A percentile compares a stretch with the other conserved stretches of the same genome.
Conservation (phyloP, 192 early-diverging fungal species). For the Linnemannia schmuckeri region DNA sequence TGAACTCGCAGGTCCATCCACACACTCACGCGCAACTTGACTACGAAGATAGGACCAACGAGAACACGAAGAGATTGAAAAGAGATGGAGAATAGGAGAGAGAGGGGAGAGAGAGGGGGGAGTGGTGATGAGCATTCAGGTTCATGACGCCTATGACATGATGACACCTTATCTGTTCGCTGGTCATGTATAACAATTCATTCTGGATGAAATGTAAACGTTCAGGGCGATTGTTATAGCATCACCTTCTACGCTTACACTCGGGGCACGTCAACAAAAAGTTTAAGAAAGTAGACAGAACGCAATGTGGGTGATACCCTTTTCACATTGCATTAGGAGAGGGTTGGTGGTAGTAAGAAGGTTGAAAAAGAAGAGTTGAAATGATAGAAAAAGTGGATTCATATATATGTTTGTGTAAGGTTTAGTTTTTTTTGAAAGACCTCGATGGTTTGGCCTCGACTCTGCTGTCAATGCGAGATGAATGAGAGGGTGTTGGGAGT, state of each 20-base stretch:
- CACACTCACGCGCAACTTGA: not conserved
- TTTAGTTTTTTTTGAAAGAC: conserved; percentile 30
- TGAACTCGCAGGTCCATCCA: not conserved
- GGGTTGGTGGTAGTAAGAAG: not conserved
- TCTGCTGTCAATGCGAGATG: not conserved
- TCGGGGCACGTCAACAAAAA: not conserved
- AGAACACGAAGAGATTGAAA: not conserved
- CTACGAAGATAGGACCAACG: not conserved
- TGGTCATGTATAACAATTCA: not conserved
- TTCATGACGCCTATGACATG: not conserved
- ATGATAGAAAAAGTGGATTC: not conserved
- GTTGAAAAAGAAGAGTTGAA: not conserved
- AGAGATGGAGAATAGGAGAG: not conserved
- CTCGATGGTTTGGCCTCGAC: not conserved
- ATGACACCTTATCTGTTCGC: not conserved
- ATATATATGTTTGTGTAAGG: not conserved
- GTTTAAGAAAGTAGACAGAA: not conserved
- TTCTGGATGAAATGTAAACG: not conserved
- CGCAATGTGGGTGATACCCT: not conserved
- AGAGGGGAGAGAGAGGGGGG: not conserved
- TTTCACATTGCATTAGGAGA: not conserved
- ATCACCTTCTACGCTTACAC: not conserved
- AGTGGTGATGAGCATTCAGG: not conserved
- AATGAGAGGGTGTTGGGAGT: not conserved
- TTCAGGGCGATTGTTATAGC: not conserved